phyloP scores from a whole-genome alignment of 805 yeast genomes.

The Maudiozyma bulderi region DNA sequence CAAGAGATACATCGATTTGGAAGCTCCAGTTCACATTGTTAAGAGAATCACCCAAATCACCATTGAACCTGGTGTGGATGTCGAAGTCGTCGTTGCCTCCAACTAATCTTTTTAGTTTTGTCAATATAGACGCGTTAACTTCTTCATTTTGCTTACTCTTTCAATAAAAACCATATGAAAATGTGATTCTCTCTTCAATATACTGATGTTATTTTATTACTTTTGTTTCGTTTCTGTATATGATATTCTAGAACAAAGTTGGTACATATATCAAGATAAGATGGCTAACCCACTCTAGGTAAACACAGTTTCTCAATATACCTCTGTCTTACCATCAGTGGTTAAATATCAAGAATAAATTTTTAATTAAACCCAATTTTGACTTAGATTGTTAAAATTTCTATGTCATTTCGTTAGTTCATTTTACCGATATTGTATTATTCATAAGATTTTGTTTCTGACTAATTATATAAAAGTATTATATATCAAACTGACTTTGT shows the following conservation, averaged over 20 bases:
- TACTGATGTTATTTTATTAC: background rate
- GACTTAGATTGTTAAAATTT: background rate
- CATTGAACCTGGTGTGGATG: slow-evolving; percentile 99
- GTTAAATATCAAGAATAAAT: slow-evolving; percentile 17
- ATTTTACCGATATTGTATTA: background rate
- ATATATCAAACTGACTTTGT: too few species aligned
- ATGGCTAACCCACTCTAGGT: slow-evolving; percentile 31
- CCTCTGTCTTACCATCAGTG: slow-evolving; percentile 34
- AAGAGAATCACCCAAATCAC: slow-evolving; percentile 96
- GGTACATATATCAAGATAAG: too few species aligned
- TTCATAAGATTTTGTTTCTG: too few species aligned
- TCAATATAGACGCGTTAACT: background rate
- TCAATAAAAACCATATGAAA: background rate
- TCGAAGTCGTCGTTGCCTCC: slow-evolving; percentile 76
- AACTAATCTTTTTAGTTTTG: slow-evolving; percentile 8
- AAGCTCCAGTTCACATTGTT: slow-evolving; percentile 89
- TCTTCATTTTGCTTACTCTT: slow-evolving; percentile 1
- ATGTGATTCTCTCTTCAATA: background rate
- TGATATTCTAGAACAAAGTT: too few species aligned
- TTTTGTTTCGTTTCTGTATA: background rate
- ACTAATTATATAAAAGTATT: too few species aligned
- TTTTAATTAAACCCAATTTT: background rate
- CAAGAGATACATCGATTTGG: slow-evolving; percentile 98
- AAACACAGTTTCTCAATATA: slow-evolving; percentile 29
- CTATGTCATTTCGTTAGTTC: background rate